Conservation (phyloP, 805 yeast genomes). For the Cyberlindnera mrakii region DNA sequence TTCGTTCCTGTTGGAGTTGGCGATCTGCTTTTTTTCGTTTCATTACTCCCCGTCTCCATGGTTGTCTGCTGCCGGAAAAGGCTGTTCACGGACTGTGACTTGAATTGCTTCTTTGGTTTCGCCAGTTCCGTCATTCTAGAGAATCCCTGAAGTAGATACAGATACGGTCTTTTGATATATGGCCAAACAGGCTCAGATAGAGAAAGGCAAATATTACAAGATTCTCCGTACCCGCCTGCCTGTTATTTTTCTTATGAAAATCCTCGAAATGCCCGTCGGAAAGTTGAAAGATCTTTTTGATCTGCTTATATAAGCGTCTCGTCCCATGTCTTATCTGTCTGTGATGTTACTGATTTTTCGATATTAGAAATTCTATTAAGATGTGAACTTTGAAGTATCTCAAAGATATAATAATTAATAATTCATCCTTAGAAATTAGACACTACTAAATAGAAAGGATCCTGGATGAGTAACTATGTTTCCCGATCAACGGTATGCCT, state of each 20-base stretch:
- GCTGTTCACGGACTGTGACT: slow-evolving; percentile 24
- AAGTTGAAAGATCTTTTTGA: too few species aligned
- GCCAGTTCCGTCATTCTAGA: slow-evolving; percentile 1
- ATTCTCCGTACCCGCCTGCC: too few species aligned
- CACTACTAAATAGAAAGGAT: background rate
- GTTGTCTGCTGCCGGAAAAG: slow-evolving; percentile 20
- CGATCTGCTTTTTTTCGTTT: slow-evolving; percentile 5
- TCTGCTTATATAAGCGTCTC: too few species aligned
- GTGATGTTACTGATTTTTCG: background rate
- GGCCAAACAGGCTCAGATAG: too few species aligned
- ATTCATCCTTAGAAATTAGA: too few species aligned
- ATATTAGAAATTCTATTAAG: too few species aligned
- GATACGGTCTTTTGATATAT: too few species aligned
- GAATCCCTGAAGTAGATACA: too few species aligned
- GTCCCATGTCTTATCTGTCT: background rate
- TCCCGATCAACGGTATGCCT: slow-evolving; percentile 12
- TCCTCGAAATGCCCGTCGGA: too few species aligned
- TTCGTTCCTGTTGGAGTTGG: slow-evolving; percentile 14
- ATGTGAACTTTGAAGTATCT: background rate
- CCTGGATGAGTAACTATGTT: background rate
- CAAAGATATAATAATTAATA: background rate
- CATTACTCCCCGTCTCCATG: background rate
- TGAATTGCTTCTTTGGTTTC: slow-evolving; percentile 24
- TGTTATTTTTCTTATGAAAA: too few species aligned
- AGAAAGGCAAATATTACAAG: too few species aligned